Evolutionary conservation across 768 basidiomycete genomes (phyloP).

Genomic region (Termitomyces sp.): DNA sequence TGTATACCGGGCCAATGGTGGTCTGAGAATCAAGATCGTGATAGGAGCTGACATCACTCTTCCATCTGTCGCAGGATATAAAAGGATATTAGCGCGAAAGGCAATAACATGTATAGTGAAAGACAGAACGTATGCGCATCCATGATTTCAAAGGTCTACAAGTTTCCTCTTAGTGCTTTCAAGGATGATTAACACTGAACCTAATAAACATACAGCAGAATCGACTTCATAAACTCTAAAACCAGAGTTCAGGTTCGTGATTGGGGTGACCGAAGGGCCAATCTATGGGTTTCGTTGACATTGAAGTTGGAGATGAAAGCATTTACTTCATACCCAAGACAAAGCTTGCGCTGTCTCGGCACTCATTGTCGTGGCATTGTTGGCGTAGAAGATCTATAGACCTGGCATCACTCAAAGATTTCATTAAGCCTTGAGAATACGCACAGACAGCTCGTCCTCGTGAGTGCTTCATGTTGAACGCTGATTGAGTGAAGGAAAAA

Average conservation of each 20-base stretch:
- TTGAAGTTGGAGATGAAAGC: not conserved
- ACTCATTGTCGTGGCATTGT: constrained; percentile 59
- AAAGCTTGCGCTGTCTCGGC: constrained; percentile 50
- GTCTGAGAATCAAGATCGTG: constrained; percentile 52
- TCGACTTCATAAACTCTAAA: constrained; percentile 72
- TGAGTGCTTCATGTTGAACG: constrained; percentile 37
- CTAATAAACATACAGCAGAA: constrained; percentile 53
- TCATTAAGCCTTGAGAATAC: constrained; percentile 5
- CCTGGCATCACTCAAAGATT: not conserved
- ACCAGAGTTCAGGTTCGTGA: constrained; percentile 69
- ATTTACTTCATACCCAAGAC: constrained; percentile 27
- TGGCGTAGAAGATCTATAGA: constrained; percentile 62
- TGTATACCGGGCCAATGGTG: constrained; percentile 53
- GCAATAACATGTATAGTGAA: not conserved
- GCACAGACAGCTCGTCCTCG: constrained; percentile 63
- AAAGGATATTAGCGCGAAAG: not conserved
- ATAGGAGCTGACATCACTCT: constrained; percentile 54
- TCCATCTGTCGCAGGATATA: constrained; percentile 48
- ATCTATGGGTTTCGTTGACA: constrained; percentile 32
- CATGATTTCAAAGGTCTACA: constrained; percentile 69
- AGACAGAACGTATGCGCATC: constrained; percentile 68
- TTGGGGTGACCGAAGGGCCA: constrained; percentile 64
- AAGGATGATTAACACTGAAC: not conserved
- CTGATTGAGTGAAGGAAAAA: not conserved
- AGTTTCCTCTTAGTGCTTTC: not conserved